A percentile compares a stretch with the other conserved stretches of the same genome.
Conservation (phyloP, 148 eudicot species). For the Drosera capensis region DNA sequence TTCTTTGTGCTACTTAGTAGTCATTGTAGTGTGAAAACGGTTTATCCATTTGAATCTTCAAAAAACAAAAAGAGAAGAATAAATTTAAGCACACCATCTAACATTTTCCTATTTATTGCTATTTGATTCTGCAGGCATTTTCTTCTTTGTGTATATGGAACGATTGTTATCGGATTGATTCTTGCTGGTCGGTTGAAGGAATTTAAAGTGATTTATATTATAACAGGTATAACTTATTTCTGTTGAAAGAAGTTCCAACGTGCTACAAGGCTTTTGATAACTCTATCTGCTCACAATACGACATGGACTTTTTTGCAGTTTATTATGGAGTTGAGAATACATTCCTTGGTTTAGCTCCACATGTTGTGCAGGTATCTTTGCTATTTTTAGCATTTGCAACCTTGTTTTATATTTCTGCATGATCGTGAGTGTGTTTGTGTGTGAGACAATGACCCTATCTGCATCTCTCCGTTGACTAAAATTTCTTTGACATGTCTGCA, state of each 20-base stretch:
- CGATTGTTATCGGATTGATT: slow-evolving; percentile 54
- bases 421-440: background rate
- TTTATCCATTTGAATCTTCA: background rate
- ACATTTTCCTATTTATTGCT: background rate
- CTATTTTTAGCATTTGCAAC: background rate
- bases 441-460: too few species aligned
- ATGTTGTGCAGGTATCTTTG: slow-evolving; percentile 57
- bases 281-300: too few species aligned
- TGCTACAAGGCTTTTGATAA: too few species aligned
- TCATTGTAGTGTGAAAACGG: background rate
- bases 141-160: slow-evolving; percentile 77
- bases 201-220: slow-evolving; percentile 42
- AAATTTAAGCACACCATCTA: background rate
- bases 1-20: background rate
- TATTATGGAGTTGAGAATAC: slow-evolving; percentile 75
- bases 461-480: too few species aligned
- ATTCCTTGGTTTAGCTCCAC: slow-evolving; percentile 66
- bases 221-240: slow-evolving; percentile 43
- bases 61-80: background rate
- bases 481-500: too few species aligned
- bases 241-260: slow-evolving; percentile 3
- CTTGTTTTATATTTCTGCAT: background rate
- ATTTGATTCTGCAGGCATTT: slow-evolving; percentile 67
- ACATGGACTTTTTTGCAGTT: slow-evolving; percentile 31
- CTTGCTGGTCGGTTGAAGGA: slow-evolving; percentile 91